A percentile compares a stretch with the other conserved stretches of the same genome.
These are phyloP conservation scores for Tubosaeta sp. DNA, from an alignment of 768 basidiomycete genomes.

Conservation along the genomic window DNA sequence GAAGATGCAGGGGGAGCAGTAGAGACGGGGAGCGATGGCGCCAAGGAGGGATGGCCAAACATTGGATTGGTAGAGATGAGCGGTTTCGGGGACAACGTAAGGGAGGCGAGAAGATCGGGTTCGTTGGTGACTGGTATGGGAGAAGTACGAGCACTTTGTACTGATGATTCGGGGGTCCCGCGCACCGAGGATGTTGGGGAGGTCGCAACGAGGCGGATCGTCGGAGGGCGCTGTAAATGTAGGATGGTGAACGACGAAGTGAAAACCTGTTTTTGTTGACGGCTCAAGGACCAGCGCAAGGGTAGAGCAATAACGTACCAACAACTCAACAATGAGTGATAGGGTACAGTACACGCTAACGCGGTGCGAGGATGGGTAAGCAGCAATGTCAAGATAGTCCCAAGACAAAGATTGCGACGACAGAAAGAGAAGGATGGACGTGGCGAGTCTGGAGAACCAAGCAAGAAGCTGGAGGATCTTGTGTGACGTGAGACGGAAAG, in stretches of 20 bases:
- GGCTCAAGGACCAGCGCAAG: neutral
- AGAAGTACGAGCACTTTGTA: constrained; percentile 21
- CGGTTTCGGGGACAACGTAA: constrained; percentile 64
- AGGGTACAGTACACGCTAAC: constrained; percentile 46
- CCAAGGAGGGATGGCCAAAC: constrained; percentile 68
- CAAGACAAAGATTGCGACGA: constrained; percentile 38
- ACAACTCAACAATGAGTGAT: constrained; percentile 48
- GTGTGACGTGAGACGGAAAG: constrained; percentile 1
- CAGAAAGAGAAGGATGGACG: constrained; percentile 43
- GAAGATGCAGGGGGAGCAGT: constrained; percentile 23
- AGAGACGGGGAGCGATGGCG: constrained; percentile 19
- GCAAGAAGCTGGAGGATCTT: constrained; percentile 56
- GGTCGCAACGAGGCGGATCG: constrained; percentile 65
- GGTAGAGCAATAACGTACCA: constrained; percentile 43
- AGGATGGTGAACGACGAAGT: constrained; percentile 50
- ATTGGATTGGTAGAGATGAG: constrained; percentile 49
- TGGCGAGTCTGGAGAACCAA: constrained; percentile 56
- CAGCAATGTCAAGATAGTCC: constrained; percentile 37
- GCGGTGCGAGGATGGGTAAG: constrained; percentile 32
- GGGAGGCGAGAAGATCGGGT: constrained; percentile 57
- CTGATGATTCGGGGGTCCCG: constrained; percentile 37
- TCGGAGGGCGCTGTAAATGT: constrained; percentile 62
- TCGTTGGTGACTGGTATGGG: constrained; percentile 35
- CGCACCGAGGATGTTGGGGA: constrained; percentile 36
- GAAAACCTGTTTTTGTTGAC: constrained; percentile 40